Evolutionary conservation across 768 basidiomycete genomes (phyloP).

Genomic region (Boletellus sp.): DNA sequence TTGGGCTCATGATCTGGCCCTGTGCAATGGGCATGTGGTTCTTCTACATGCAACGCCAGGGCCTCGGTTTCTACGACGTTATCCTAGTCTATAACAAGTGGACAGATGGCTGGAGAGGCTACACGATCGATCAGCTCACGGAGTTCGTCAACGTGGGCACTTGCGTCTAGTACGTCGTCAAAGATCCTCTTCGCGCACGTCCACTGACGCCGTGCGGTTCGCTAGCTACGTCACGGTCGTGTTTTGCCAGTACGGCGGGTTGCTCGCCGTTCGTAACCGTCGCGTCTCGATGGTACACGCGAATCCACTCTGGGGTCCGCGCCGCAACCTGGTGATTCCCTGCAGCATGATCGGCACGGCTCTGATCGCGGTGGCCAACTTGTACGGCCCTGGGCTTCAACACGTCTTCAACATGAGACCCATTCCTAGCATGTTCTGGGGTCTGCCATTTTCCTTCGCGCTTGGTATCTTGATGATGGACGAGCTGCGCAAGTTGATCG

Average conservation of each 20-base stretch:
- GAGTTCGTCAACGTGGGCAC: slow-evolving; percentile 39
- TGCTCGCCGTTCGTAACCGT: slow-evolving; percentile 29
- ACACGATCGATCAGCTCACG: slow-evolving; percentile 26
- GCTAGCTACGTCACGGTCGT: slow-evolving; percentile 37
- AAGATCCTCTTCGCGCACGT: slow-evolving; percentile 6
- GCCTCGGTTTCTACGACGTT: slow-evolving; percentile 33
- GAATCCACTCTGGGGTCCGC: slow-evolving; percentile 36
- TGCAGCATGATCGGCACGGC: slow-evolving; percentile 33
- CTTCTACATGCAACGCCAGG: slow-evolving; percentile 36
- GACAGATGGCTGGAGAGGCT: slow-evolving; percentile 35
- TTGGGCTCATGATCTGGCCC: slow-evolving; percentile 43
- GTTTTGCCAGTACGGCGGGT: slow-evolving; percentile 22
- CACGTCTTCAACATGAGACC: slow-evolving; percentile 34
- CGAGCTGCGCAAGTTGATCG: slow-evolving; percentile 43
- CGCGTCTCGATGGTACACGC: slow-evolving; percentile 26
- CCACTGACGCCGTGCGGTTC: not conserved
- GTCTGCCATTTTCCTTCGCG: slow-evolving; percentile 40
- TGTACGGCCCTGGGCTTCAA: slow-evolving; percentile 34
- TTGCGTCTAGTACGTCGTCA: slow-evolving; percentile 39
- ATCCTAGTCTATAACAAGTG: slow-evolving; percentile 40
- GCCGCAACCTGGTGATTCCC: slow-evolving; percentile 33
- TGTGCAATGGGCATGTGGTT: slow-evolving; percentile 41
- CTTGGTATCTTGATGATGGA: slow-evolving; percentile 42
- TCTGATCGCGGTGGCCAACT: slow-evolving; percentile 31
- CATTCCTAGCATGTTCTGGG: slow-evolving; percentile 45